Percentiles rank a stretch among this genome's conserved stretches.
Conservation (phyloP, 1,284 basidiomycete species). For the Prillingera fragicola region DNA sequence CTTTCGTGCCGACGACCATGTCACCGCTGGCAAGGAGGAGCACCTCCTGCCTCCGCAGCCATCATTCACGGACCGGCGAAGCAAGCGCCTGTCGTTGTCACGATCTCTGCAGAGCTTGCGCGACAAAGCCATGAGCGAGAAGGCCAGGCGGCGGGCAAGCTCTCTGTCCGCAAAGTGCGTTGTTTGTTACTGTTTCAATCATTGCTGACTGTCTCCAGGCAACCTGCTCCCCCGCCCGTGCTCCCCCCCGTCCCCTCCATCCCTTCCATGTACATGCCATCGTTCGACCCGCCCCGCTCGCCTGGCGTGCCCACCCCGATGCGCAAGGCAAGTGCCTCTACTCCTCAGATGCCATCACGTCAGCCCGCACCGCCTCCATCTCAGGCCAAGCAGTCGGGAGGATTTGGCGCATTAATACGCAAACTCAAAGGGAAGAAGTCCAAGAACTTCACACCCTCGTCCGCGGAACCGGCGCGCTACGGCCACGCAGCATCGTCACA, state of each 20-base stretch:
- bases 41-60: no score
- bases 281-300: no score
- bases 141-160: constrained; percentile 3
- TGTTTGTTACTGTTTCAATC: no score
- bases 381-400: no score
- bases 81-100: constrained; percentile 10
- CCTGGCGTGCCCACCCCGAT: no score
- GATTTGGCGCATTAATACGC: background rate
- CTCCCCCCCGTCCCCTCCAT: constrained; percentile 8
- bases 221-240: background rate
- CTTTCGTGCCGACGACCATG: no score
- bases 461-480: background rate
- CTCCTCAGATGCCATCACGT: no score
- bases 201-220: background rate
- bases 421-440: background rate
- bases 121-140: constrained; percentile 2
- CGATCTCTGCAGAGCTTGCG: constrained; percentile 9
- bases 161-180: constrained; percentile 6
- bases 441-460: background rate
- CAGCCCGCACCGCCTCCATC: no score
- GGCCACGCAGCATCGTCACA: background rate
- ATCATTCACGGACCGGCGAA: background rate
- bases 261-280: constrained; percentile 9
- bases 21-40: no score
- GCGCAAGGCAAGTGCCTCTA: no score